Base-by-base conservation (phyloP, 2,329 filamentous ascomycete genomes). In the Penicillium crustosum region DNA sequence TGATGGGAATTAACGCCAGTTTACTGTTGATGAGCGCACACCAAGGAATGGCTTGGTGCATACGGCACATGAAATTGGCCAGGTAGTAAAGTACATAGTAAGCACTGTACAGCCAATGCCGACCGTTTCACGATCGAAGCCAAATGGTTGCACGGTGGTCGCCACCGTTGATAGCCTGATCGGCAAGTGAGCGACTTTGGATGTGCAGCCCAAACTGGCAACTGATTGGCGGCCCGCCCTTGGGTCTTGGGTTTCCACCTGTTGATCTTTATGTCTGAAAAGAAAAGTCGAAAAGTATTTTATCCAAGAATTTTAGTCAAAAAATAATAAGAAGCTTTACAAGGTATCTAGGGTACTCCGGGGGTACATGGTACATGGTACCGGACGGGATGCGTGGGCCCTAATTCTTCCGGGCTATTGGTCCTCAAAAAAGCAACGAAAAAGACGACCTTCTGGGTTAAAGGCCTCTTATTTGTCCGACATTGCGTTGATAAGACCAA, bases 101-200 rank as follows among this genome's bases (percentile, higher is more conserved):
- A 36, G 38, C n/a, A 36, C 19, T 29, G 35, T 27, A 38, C 36
- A 52, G 51, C 59, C 58, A 65, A 63, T 66, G 53, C 57, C 62
- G 65, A 62, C 64, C 55, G 62, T 66, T 67, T 64, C 57, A 65
- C 53, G 61, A 67, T 66, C 29, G 49, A 47, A 25, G 29, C 21
- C 49, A 53, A 19, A 55, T 44, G 53, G 62, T 65, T 52, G 62
- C 54, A 65, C 63, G 56, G 53, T 61, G 43, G 49, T 62, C 35
- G 61, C 64, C 63, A 65, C 64, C 61, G 61, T 61, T 65, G 56
- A 64, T 65, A 58, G 59, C 38, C 45, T 61, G 63, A 64, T 66
- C 63, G 62, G 58, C 59, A 58, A 51, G 54, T 58, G 54, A 58
- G 61, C 55, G 60, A 61, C 54, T 55, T 51, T 19, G 47, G 44